phyloP scores from a whole-genome alignment of 495 filamentous ascomycete genomes.

The Aspergillus avenaceus region DNA sequence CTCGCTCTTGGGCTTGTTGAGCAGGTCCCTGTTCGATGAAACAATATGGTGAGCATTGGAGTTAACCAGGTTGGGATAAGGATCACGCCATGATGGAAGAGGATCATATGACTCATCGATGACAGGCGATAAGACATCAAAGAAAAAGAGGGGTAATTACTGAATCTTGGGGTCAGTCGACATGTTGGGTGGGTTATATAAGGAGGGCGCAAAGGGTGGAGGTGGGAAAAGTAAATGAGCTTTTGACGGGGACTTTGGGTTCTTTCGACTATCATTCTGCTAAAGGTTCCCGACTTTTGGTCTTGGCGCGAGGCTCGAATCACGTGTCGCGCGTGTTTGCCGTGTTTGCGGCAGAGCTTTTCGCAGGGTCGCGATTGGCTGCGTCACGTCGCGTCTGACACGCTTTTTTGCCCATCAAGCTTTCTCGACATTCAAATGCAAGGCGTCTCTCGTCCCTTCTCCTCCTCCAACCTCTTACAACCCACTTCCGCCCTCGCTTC shows the following conservation, averaged over 20 bases:
- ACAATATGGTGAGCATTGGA: slow-evolving; percentile 21
- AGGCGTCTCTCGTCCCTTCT: slow-evolving; percentile 30
- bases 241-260: too few species aligned
- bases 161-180: slow-evolving; percentile 69
- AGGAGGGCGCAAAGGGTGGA: slow-evolving; percentile 16
- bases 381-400: slow-evolving; percentile 46
- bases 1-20: slow-evolving; percentile 74
- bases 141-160: slow-evolving; percentile 40
- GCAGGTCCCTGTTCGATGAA: slow-evolving; percentile 58
- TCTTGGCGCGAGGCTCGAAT: slow-evolving; percentile 10
- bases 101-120: slow-evolving; percentile 17
- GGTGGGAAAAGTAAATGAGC: too few species aligned
- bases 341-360: slow-evolving; percentile 15
- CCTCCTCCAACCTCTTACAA: slow-evolving; percentile 21
- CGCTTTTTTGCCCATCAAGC: slow-evolving; percentile 34
- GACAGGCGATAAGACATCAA: slow-evolving; percentile 7
- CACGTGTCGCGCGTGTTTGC: slow-evolving; percentile 21
- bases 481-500: slow-evolving; percentile 7
- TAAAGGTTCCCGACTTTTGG: neutral
- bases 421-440: slow-evolving; percentile 35
- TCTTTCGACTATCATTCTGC: neutral
- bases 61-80: slow-evolving; percentile 7
- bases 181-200: slow-evolving; percentile 51
- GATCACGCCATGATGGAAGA: neutral
- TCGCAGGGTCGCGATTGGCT: slow-evolving; percentile 34